These are phyloP conservation scores for Colletotrichum gloeosporioides DNA, from an alignment of 2,329 filamentous ascomycete genomes.

Conservation along the genomic window DNA sequence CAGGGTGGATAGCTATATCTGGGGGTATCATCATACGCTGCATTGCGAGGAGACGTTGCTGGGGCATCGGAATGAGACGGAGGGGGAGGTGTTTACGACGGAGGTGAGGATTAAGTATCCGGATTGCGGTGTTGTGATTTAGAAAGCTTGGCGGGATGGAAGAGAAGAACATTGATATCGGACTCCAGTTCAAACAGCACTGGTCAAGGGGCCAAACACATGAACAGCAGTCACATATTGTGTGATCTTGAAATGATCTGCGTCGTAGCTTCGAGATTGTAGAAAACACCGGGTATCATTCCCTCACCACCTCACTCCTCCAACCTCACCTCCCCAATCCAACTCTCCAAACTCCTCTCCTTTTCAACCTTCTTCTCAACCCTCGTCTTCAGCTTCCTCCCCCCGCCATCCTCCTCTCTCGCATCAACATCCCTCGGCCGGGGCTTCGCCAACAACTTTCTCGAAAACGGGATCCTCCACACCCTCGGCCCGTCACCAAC, in stretches of 20 bases:
- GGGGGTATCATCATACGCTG: conserved; percentile 16
- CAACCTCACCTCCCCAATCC: not conserved
- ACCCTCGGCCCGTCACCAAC: conserved; percentile 15
- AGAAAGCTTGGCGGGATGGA: not conserved
- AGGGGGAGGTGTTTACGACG: not conserved
- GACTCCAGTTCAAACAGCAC: not conserved
- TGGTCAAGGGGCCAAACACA: not conserved
- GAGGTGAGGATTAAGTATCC: conserved; percentile 19
- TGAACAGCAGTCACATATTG: not conserved
- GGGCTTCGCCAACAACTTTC: conserved; percentile 20
- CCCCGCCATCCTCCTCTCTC: not conserved
- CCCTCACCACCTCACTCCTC: not conserved
- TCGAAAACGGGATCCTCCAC: conserved; percentile 22
- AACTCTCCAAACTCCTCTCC: conserved; percentile 7
- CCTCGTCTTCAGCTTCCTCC: conserved; percentile 8
- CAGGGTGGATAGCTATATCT: conserved; percentile 10
- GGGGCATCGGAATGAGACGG: not conserved
- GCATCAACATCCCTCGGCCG: not conserved
- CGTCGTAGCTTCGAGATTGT: not conserved
- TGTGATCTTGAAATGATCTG: accelerated
- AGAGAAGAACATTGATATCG: not conserved
- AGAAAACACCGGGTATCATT: not conserved
- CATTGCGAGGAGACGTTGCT: conserved; percentile 19
- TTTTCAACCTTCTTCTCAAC: conserved; percentile 19
- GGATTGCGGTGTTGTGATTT: conserved; percentile 6